Evolutionary conservation across 31 red algal species (phyloP), one percentile per base, ranked within the genome.

Genomic region (Endocladia muricata): DNA sequence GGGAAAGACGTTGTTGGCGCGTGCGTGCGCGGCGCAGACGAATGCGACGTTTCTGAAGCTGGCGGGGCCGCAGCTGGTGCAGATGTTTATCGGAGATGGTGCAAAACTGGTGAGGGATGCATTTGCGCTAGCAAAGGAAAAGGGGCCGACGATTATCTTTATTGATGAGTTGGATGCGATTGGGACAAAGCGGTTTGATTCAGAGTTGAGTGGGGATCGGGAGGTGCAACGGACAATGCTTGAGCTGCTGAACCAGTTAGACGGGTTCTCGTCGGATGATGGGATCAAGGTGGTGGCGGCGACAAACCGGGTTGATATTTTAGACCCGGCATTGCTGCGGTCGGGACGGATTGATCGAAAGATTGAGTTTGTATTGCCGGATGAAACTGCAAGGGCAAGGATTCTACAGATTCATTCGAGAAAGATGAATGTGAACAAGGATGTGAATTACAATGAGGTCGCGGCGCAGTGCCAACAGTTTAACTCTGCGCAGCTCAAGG

Each of bases 31-130:
- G 28, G 96, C 96, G 26, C 96, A 99, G 61, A 99, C 96, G 0
- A 99, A 99, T 28, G 96, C 96, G 17, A 99, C 96, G 2, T 99
- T 95, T 80, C 67, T 99, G 17, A 99, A 99, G 70, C 83, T 99
- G 30, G 96, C 96, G 11, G 96, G 96, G 21, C 92, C 96, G 28
- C 92, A 94, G 72, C 84, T 99, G 2, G 96, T 99, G 19, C 96
- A 99, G 54, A 99, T 99, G 96, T 99, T 93, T 65, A 99, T 99
- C 59, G 96, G 96, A 8, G 96, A 99, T 65, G 96, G 96, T 60
- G 96, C 96, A 11, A 94, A 94, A 78, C 82, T 99, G 15, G 96
- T 99, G 56, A 86, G 96, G 36, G 96, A 99, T 82, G 96, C 96
- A 19, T 99, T 99, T 88, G 92, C 92, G 37, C 62, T 99, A 25